Evolutionary conservation across 768 basidiomycete species (phyloP), one percentile per base, ranked within the genome.

Genomic region (Auricularia sp.): DNA sequence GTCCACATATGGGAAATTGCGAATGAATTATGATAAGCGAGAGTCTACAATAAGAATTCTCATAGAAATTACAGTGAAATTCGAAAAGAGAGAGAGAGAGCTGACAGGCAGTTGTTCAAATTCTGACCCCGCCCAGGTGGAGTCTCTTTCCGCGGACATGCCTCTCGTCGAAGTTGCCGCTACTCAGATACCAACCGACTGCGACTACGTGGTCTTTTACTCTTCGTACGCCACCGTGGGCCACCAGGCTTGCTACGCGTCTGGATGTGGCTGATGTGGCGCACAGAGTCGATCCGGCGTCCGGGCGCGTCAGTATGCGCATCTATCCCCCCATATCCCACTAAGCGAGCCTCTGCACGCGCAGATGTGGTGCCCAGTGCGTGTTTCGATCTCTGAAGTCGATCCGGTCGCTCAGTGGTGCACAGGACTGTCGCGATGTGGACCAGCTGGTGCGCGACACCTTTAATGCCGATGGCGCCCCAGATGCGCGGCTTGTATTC

Each of bases 391-490:
- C 18, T 18, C 10, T 44, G 18, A 11, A 10, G 43, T 18, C 43
- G 10, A 18, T 44, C 43, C 43, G 43, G 29, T 44, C 18, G 43
- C 43, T 44, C 43, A 44, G 10, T 56, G 54, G 14, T 14, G 23
- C 29, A 8, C 34, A 84, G 90, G 90, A 91, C 70, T 91, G 90
- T 71, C 74, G 77, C 36, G 81, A 71, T 42, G 85, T 91, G 35
- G 86, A 91, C 64, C 70, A 74, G 1, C 65, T 83, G 47, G 77
- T 91, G 35, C 72, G 78, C 64, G 70, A 80, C 8, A 80, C 78
- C 0, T 90, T 91, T 65, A 71, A 72, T 11, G 66, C 74, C 14
- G 72, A 64, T 69, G 77, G 70, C 68, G 78, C 67, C 3, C 86
- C 84, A 53, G 76, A 78, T 12, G 89, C 80, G 7, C 70, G 84